Conservation (phyloP, 2,329 filamentous ascomycete species). For the Phaeoacremonium minimum region DNA sequence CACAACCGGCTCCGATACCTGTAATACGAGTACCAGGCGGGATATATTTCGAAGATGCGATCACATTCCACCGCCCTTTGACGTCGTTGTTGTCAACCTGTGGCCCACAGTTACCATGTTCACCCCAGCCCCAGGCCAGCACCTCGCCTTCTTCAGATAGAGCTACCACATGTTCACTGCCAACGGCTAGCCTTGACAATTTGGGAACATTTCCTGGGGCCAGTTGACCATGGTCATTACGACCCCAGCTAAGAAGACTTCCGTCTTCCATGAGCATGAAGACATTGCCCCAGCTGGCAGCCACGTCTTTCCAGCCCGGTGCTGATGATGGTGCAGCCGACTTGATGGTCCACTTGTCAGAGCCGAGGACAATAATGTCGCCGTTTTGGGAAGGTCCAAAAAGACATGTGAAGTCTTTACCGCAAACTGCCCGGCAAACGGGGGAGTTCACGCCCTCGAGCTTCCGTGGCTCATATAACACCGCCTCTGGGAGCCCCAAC, state of each 20-base stretch:
- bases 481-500: constrained; percentile 54
- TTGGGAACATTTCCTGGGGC: constrained; percentile 57
- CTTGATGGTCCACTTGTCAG: constrained; percentile 67
- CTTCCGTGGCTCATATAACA: constrained; percentile 56
- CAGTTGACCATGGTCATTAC: constrained; percentile 81
- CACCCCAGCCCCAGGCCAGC: constrained; percentile 91
- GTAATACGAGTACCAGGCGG: constrained; percentile 47
- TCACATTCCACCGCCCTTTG: constrained; percentile 63
- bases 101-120: constrained; percentile 92
- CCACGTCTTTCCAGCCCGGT: constrained; percentile 61
- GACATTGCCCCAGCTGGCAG: constrained; percentile 78
- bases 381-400: constrained; percentile 53
- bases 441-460: constrained; percentile 56
- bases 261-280: constrained; percentile 64
- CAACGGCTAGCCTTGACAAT: constrained; percentile 65
- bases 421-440: constrained; percentile 68
- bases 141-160: constrained; percentile 62
- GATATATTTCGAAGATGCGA: constrained; percentile 55
- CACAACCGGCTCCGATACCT: constrained; percentile 77
- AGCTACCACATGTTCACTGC: constrained; percentile 86
- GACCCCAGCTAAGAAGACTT: constrained; percentile 69
- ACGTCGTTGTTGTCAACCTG: constrained; percentile 61
- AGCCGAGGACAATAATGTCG: constrained; percentile 63
- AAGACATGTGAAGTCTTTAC: constrained; percentile 80
- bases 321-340: constrained; percentile 50